phyloP scores from a whole-genome alignment of 2,329 filamentous ascomycete genomes.

The Penicillium sp. region DNA sequence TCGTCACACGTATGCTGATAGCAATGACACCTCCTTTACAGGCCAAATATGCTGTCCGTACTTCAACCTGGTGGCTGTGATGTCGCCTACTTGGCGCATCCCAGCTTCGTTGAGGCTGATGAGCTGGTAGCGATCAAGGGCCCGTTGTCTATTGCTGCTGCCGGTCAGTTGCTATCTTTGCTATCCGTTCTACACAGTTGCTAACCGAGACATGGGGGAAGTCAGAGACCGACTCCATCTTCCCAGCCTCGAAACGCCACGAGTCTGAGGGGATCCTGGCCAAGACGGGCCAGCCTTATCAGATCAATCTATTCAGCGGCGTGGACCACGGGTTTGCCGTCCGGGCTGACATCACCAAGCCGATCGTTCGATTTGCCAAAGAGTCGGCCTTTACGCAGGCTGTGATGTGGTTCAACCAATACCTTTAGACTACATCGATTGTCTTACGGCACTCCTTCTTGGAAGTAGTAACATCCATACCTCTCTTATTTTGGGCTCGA shows the following conservation, averaged over 20 bases:
- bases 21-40: background rate
- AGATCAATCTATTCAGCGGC: constrained; percentile 66
- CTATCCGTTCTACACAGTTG: constrained; percentile 12
- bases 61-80: constrained; percentile 53
- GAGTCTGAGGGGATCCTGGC: constrained; percentile 56
- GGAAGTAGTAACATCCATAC: background rate
- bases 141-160: constrained; percentile 59
- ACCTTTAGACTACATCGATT: constrained; percentile 5
- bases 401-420: constrained; percentile 56
- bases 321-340: constrained; percentile 69
- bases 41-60: constrained; percentile 61
- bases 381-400: constrained; percentile 73
- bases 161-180: constrained; percentile 15
- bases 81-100: constrained; percentile 66
- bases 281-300: constrained; percentile 56
- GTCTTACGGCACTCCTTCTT: background rate
- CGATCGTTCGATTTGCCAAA: constrained; percentile 59
- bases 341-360: constrained; percentile 55
- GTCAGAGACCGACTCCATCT: constrained; percentile 56
- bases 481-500: constrained; percentile 4
- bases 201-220: background rate
- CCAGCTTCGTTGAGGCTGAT: constrained; percentile 61
- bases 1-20: background rate
- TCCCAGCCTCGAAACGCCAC: constrained; percentile 56
- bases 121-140: constrained; percentile 59